Percentiles rank a stretch among this genome's conserved stretches.
phyloP scores from a whole-genome alignment of 306 rosid species.

The Heteromeles arbutifolia region DNA sequence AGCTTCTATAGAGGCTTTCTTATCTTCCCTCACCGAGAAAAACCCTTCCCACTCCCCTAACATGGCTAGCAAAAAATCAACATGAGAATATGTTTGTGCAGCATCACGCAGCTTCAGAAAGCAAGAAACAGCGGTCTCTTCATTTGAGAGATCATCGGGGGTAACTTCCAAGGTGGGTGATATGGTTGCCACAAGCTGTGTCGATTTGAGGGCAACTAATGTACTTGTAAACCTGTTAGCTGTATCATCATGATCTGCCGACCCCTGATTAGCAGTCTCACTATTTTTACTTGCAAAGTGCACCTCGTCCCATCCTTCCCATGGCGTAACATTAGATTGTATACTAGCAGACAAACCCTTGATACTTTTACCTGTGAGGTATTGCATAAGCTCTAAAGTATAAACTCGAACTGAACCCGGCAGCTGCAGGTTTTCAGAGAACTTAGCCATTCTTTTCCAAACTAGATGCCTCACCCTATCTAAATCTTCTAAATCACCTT shows the following conservation, averaged over 20 bases:
- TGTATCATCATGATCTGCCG: slow-evolving; percentile 48
- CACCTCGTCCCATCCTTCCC: slow-evolving; percentile 91
- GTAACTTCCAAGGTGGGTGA: slow-evolving; percentile 68
- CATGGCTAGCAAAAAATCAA: slow-evolving; percentile 56
- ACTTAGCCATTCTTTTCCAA: slow-evolving; percentile 83
- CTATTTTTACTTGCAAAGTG: slow-evolving; percentile 36
- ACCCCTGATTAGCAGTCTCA: slow-evolving; percentile 42
- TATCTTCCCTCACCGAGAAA: slow-evolving; percentile 37
- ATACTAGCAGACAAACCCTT: slow-evolving; percentile 73
- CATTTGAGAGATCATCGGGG: slow-evolving; percentile 55
- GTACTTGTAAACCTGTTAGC: slow-evolving; percentile 78
- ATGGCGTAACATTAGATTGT: slow-evolving; percentile 55
- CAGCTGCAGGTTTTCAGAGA: slow-evolving; percentile 78
- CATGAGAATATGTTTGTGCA: slow-evolving; percentile 52
- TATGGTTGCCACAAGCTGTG: slow-evolving; percentile 72
- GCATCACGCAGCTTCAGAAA: slow-evolving; percentile 60
- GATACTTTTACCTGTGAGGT: slow-evolving; percentile 58
- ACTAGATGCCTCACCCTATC: slow-evolving; percentile 63
- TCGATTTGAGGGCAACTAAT: slow-evolving; percentile 85
- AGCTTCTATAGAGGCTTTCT: slow-evolving; percentile 43
- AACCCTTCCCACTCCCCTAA: slow-evolving; percentile 92
- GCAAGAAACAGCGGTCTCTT: slow-evolving; percentile 70
- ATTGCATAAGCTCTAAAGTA: slow-evolving; percentile 86
- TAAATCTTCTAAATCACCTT: slow-evolving; percentile 64
- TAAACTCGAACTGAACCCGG: slow-evolving; percentile 81